Percentiles rank a stretch among this genome's conserved stretches.
phyloP scores from a whole-genome alignment of 495 filamentous ascomycete species.

The Trichocladium uniseriatum region DNA sequence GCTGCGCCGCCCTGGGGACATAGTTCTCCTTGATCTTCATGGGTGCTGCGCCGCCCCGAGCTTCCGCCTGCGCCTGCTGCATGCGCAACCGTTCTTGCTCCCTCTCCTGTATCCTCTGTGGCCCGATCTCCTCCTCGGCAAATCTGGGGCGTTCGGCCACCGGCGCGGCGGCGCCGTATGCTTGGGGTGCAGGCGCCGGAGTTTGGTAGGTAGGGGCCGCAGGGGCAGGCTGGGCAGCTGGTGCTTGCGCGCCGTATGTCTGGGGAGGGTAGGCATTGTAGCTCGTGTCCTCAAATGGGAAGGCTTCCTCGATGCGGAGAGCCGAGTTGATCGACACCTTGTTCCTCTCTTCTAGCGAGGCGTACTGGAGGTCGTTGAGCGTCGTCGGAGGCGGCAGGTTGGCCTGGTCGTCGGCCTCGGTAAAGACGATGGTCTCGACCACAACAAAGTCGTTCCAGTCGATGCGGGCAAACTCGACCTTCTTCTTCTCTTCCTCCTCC shows the following conservation, averaged over 20 bases:
- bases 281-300: conserved; percentile 62
- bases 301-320: conserved; percentile 88
- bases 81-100: conserved; percentile 60
- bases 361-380: conserved; percentile 81
- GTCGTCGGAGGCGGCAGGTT: conserved; percentile 84
- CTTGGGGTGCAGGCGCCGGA: conserved; percentile 25
- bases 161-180: conserved; percentile 25
- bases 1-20: conserved; percentile 71
- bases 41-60: conserved; percentile 56
- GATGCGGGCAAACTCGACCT: conserved; percentile 76
- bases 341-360: conserved; percentile 89
- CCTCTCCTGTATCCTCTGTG: conserved; percentile 56
- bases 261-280: conserved; percentile 29
- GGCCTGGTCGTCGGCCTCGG: conserved; percentile 74
- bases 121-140: conserved; percentile 53
- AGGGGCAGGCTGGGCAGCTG: conserved; percentile 19
- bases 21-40: conserved; percentile 95
- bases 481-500: conserved; percentile 77
- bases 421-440: conserved; percentile 92
- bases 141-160: conserved; percentile 20
- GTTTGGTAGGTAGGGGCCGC: conserved; percentile 28
- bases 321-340: conserved; percentile 72
- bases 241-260: conserved; percentile 22
- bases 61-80: conserved; percentile 69
- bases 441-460: conserved; percentile 98